Evolutionary conservation across 345 rosid species (phyloP).

Genomic region (Fremontodendron californicum): DNA sequence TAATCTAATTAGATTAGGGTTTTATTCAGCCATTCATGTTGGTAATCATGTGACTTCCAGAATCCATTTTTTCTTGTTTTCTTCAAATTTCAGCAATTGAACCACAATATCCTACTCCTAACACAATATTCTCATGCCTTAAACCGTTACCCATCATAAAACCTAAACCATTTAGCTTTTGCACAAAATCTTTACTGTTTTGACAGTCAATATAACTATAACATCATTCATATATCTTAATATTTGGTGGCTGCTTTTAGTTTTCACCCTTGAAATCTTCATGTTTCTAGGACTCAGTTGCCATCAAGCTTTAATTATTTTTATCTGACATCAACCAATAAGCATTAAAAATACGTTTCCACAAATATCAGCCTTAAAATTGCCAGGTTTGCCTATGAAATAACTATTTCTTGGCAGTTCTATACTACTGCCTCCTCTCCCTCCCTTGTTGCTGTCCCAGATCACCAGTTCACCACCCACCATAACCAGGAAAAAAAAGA

Average conservation of each 20-base stretch:
- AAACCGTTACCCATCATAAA: too few species aligned
- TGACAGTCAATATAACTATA: neutral
- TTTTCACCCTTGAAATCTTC: neutral
- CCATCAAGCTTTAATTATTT: neutral
- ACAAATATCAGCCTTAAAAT: neutral
- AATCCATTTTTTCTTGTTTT: neutral
- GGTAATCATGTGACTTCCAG: neutral
- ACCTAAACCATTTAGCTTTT: too few species aligned
- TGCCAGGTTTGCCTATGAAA: neutral
- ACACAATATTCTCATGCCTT: too few species aligned
- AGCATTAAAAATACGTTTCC: neutral
- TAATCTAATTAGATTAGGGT: neutral
- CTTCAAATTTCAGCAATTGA: slow-evolving; percentile 3
- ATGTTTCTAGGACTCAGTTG: neutral
- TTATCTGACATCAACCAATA: neutral
- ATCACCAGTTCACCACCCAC: neutral
- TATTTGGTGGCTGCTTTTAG: neutral
- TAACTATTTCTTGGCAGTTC: neutral
- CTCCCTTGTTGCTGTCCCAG: neutral
- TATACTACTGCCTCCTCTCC: neutral
- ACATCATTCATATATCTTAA: neutral
- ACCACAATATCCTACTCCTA: neutral
- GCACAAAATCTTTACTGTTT: too few species aligned
- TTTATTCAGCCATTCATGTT: neutral
- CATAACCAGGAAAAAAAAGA: neutral